A percentile compares a stretch with the other conserved stretches of the same genome.
These are phyloP conservation scores for Saccharomycopsis sp. DNA, from an alignment of 805 yeast genomes.

Conservation along the genomic window DNA sequence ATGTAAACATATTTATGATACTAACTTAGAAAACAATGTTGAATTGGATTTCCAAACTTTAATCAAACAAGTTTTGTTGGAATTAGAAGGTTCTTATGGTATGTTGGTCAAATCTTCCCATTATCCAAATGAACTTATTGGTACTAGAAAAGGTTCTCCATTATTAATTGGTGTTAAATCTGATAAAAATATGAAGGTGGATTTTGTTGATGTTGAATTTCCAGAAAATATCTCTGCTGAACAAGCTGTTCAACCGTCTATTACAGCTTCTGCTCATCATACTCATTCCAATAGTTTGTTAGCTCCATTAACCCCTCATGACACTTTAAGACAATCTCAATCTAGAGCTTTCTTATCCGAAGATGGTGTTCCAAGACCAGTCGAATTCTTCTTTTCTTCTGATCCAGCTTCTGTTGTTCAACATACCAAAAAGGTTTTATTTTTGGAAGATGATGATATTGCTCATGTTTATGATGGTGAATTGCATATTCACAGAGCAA, in stretches of 20 bases:
- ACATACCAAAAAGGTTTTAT: conserved; percentile 94
- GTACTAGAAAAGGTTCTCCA: conserved; percentile 98
- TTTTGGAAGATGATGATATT: conserved; percentile 95
- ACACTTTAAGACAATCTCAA: conserved; percentile 75
- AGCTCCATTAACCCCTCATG: conserved; percentile 35
- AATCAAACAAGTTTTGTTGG: conserved; percentile 84
- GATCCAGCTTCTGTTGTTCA: conserved; percentile 96
- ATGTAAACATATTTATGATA: conserved; percentile 82
- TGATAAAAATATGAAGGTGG: conserved; percentile 90
- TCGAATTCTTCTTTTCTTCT: conserved; percentile 91
- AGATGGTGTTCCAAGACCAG: conserved; percentile 85
- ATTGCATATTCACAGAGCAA: conserved; percentile 94
- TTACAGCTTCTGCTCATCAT: too few relatives aligned
- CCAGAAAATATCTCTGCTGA: conserved; percentile 46
- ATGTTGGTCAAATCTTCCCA: conserved; percentile 82
- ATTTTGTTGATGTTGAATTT: conserved; percentile 96
- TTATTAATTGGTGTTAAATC: conserved; percentile 95
- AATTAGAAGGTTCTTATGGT: conserved; percentile 97
- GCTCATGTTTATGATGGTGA: conserved; percentile 98
- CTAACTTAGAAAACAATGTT: conserved; percentile 58
- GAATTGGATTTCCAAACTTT: conserved; percentile 83
- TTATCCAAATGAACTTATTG: conserved; percentile 92
- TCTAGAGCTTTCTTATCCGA: conserved; percentile 95
- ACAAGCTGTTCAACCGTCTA: conserved; percentile 20
- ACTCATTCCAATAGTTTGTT: conserved; percentile 18